Percentiles rank a stretch among this genome's conserved stretches.
Conservation (phyloP, 1,139 yeast species). For the Kazachstania sp. region DNA sequence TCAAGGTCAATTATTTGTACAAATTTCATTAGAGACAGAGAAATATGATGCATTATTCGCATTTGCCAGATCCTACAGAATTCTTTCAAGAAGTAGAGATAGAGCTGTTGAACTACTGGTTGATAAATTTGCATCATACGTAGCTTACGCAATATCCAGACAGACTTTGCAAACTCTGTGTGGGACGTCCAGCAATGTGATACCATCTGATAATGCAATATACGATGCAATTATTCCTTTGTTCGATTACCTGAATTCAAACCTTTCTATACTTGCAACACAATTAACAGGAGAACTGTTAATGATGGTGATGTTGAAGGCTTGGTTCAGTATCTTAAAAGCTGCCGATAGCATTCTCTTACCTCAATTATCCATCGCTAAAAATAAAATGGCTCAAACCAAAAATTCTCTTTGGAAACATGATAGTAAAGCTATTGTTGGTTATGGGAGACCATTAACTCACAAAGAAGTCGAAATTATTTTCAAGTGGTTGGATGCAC, state of each 20-base stretch:
- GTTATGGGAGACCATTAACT: constrained; percentile 50
- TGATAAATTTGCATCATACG: constrained; percentile 45
- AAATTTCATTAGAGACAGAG: constrained; percentile 71
- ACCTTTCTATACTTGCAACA: constrained; percentile 58
- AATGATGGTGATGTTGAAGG: constrained; percentile 61
- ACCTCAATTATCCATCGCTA: constrained; percentile 59
- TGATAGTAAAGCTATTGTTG: constrained; percentile 33
- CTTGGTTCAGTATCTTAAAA: constrained; percentile 62
- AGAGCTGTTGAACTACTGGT: constrained; percentile 60
- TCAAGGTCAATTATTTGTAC: constrained; percentile 56
- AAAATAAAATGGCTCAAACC: constrained; percentile 29
- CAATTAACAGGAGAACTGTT: constrained; percentile 51
- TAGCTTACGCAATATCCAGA: constrained; percentile 40
- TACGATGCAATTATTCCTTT: constrained; percentile 68
- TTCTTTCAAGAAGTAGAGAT: constrained; percentile 52
- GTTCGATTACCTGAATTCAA: constrained; percentile 65
- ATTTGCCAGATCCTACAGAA: constrained; percentile 67
- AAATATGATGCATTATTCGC: constrained; percentile 68
- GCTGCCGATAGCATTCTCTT: constrained; percentile 61
- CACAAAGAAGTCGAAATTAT: constrained; percentile 59
- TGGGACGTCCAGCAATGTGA: constrained; percentile 41
- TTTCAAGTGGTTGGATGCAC: constrained; percentile 60
- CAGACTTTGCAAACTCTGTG: constrained; percentile 45
- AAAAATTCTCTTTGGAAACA: constrained; percentile 36
- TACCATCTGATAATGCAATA: constrained; percentile 45